phyloP scores from a whole-genome alignment of 108 stramenopile species.

The Cyclotella atomus region DNA sequence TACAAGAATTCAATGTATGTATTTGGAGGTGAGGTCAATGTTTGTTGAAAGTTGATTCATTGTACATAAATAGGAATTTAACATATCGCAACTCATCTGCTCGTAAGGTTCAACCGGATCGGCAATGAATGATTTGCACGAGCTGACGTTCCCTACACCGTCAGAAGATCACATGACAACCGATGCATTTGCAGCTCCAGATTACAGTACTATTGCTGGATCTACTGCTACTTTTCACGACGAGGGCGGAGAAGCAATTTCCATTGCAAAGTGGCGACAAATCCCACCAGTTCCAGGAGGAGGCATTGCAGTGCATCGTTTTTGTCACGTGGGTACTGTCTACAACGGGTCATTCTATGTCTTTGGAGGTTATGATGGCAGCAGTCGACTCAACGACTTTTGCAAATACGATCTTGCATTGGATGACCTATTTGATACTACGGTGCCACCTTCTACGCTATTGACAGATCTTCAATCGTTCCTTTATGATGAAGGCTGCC shows the following conservation, averaged over 20 bases:
- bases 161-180: slow-evolving; percentile 11
- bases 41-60: neutral
- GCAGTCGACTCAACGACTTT: slow-evolving; percentile 93
- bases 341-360: slow-evolving; percentile 78
- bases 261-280: slow-evolving; percentile 49
- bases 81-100: neutral
- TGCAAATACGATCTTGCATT: slow-evolving; percentile 63
- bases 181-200: slow-evolving; percentile 22
- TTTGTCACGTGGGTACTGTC: slow-evolving; percentile 92
- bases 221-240: slow-evolving; percentile 21
- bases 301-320: slow-evolving; percentile 73
- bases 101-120: slow-evolving; percentile 85
- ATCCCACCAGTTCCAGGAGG: slow-evolving; percentile 42
- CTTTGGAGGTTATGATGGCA: slow-evolving; percentile 97
- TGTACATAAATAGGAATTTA: slow-evolving; percentile 41
- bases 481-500: slow-evolving; percentile 74
- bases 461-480: slow-evolving; percentile 83
- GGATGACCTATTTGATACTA: slow-evolving; percentile 42
- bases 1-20: slow-evolving; percentile 85
- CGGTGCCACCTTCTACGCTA: slow-evolving; percentile 84
- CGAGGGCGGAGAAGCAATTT: slow-evolving; percentile 21
- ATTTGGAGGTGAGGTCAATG: slow-evolving; percentile 71
- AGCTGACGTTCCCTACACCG: slow-evolving; percentile 66
- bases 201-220: slow-evolving; percentile 12
- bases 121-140: slow-evolving; percentile 96